Base-by-base conservation (phyloP, 2,329 filamentous ascomycete genomes). In the Fusarium subglutinans region DNA sequence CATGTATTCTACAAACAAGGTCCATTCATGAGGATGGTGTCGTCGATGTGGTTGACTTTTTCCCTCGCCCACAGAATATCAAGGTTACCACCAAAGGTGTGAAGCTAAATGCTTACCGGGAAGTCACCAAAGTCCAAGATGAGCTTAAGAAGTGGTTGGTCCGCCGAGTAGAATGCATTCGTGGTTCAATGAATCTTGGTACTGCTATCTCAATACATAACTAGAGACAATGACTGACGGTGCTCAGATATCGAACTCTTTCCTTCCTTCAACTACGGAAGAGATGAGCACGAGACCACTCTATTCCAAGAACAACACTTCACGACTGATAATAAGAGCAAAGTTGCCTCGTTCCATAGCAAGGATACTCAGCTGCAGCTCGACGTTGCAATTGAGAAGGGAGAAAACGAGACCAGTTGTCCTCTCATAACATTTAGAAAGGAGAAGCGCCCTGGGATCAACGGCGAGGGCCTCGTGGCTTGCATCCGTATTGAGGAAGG, bases 11-110 rank as follows among this genome's bases (percentile, higher is more conserved):
- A 6, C 91, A 94, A 80, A 95, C 93, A 3, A 87, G 92, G n/a
- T 94, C 92, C 80, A 92, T 94, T 72, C 89, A 92, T 72, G 93
- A 95, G 75, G 89, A 92, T 63, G 93, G 93, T 2, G 93, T 94
- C 2, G 89, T 93, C 17, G 92, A 93, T 63, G 80, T 95, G 37
- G 85, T 93, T 22, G 93, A 95, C 80, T 95, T 94, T 82, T 94
- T 95, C 74, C 92, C 92, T 1, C 87, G 93, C 3, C 91, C 92
- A 17, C 90, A 89, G 78, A 89, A 87, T 57, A 86, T 87, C 38
- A 84, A 84, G 45, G 86, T 90, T 35, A 81, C 90, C 24, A 82
- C 84, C 59, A 85, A 85, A 74, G 81, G 81, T 12, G 81, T 82
- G 69, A 86, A 83, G 74, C 86, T 86, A 79, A 88, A 82, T 76